Percentiles rank a stretch among this genome's conserved stretches.
phyloP scores from a whole-genome alignment of 495 filamentous ascomycete genomes.

The Thermothielavioides terrestris region DNA sequence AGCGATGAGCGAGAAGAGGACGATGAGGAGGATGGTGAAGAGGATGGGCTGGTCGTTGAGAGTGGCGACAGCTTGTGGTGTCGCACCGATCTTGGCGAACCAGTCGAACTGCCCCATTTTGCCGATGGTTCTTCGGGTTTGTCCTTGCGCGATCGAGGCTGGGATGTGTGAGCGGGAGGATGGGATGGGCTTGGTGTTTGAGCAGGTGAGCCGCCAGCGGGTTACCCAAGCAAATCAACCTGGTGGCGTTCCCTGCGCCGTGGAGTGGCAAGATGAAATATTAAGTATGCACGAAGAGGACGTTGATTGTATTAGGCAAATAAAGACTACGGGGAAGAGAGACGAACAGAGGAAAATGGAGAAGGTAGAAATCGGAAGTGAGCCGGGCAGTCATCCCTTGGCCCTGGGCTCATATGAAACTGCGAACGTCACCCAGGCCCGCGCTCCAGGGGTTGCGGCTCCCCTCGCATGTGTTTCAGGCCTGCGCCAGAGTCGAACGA shows the following conservation, averaged over 20 bases:
- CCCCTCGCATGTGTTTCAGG: slow-evolving; percentile 30
- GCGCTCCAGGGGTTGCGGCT: no score
- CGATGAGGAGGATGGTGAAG: slow-evolving; percentile 42
- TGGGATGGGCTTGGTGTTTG: not conserved
- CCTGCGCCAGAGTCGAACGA: slow-evolving; percentile 33
- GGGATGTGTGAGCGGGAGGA: not conserved
- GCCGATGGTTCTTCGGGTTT: not conserved
- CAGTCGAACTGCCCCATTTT: slow-evolving; percentile 42
- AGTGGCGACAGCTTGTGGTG: slow-evolving; percentile 40
- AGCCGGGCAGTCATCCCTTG: slow-evolving; percentile 5
- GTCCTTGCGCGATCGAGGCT: not conserved
- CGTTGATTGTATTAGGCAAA: not conserved
- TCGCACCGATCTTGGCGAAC: slow-evolving; percentile 40
- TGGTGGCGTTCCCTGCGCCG: slow-evolving; percentile 3
- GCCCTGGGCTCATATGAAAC: slow-evolving; percentile 15
- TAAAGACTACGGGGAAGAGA: not conserved
- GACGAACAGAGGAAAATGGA: not conserved
- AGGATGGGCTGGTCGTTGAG: slow-evolving; percentile 46
- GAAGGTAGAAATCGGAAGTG: not conserved
- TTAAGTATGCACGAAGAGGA: slow-evolving; percentile 2
- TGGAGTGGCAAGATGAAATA: not conserved
- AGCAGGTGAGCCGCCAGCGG: not conserved
- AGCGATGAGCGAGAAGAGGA: slow-evolving; percentile 36
- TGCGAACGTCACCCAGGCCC: slow-evolving; percentile 21
- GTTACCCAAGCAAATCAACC: not conserved